Conservation (phyloP, 495 filamentous ascomycete genomes). For the Penicillium bialowiezense region DNA sequence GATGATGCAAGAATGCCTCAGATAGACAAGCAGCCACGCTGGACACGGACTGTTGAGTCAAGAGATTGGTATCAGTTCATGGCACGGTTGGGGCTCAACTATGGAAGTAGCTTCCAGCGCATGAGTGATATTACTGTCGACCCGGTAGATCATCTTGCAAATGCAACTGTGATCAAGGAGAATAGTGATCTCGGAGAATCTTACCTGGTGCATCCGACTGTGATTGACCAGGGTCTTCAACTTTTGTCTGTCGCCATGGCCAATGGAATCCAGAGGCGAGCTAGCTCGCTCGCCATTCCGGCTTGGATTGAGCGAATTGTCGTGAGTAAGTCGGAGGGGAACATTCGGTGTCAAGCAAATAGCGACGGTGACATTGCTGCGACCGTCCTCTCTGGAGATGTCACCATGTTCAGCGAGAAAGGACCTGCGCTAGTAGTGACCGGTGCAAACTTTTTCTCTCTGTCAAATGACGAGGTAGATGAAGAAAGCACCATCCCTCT, state of each 20-base stretch:
- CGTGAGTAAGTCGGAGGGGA: too few species aligned
- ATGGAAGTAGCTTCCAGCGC: conserved; percentile 27
- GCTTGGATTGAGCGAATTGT: conserved; percentile 12
- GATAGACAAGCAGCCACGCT: conserved; percentile 6
- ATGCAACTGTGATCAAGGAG: conserved; percentile 34
- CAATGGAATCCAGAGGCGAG: conserved; percentile 23
- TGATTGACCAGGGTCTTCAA: conserved; percentile 43
- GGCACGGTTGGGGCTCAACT: conserved; percentile 33
- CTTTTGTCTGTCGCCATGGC: conserved; percentile 29
- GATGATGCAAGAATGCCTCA: not conserved
- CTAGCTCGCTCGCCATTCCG: conserved; percentile 12
- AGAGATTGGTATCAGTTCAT: conserved; percentile 35
- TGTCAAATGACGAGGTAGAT: not conserved
- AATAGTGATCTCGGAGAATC: not conserved
- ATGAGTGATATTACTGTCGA: conserved; percentile 26
- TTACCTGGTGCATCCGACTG: conserved; percentile 20
- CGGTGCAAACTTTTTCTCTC: not conserved
- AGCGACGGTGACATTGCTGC: too few species aligned
- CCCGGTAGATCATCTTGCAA: conserved; percentile 9
- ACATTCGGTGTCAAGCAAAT: too few species aligned
- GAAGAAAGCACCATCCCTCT: not conserved
- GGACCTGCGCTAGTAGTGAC: not conserved
- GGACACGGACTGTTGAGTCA: conserved; percentile 2
- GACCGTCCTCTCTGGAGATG: too few species aligned
- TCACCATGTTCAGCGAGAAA: not conserved